A percentile compares a stretch with the other conserved stretches of the same genome.
Conservation (phyloP, 352 stramenopile species). For the Globisporangium yorkense region DNA sequence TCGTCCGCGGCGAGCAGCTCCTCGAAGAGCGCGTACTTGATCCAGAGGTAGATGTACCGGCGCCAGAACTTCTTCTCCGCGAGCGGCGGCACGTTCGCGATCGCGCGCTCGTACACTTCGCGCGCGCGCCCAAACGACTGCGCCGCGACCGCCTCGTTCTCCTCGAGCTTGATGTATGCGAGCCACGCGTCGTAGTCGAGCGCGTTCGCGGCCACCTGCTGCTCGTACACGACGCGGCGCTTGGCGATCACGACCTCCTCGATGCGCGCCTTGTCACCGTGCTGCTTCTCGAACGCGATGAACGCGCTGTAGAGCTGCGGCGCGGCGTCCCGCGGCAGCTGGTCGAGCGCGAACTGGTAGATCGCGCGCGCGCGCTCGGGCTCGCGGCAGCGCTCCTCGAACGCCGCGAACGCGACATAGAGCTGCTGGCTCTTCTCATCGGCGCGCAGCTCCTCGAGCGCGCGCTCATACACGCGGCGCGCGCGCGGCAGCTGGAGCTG, state of each 20-base stretch:
- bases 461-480: constrained; percentile 93
- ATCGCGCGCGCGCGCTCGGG: constrained; percentile 88
- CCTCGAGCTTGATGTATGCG: constrained; percentile 98
- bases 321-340: constrained; percentile 79
- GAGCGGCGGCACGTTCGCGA: constrained; percentile 92
- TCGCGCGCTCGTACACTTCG: constrained; percentile 95
- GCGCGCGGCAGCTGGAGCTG: constrained; percentile 90
- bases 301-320: constrained; percentile 96
- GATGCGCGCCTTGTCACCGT: constrained; percentile 94
- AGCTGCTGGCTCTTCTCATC: constrained; percentile 83
- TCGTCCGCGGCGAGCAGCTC: constrained; percentile 80
- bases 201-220: constrained; percentile 85
- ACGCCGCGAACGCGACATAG: constrained; percentile 94
- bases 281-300: constrained; percentile 98
- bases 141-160: constrained; percentile 69
- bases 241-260: constrained; percentile 95
- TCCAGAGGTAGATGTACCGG: constrained; percentile 99
- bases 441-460: constrained; percentile 87
- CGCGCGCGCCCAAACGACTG: constrained; percentile 71
- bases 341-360: constrained; percentile 81
- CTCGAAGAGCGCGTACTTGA: constrained; percentile 98
- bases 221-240: constrained; percentile 93
- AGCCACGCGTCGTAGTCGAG: constrained; percentile 99
- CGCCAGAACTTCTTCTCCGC: constrained; percentile 97
- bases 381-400: constrained; percentile 97